Base-by-base conservation (phyloP, 495 filamentous ascomycete species). In the Lophiotrema nucula region DNA sequence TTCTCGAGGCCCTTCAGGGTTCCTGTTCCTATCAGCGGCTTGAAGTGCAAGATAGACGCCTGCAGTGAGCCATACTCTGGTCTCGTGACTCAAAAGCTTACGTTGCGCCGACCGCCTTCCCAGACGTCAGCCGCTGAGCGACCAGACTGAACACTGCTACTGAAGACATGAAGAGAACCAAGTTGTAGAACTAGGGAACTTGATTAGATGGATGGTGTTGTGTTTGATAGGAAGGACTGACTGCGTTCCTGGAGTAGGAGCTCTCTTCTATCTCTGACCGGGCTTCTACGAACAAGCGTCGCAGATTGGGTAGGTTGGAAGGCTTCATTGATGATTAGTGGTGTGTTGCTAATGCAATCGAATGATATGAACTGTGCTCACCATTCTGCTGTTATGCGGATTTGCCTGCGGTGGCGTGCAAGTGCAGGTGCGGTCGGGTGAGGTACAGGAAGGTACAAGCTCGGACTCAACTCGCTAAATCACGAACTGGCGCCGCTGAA, bases 271-370 rank as follows among this genome's bases (percentile, higher is more conserved):
- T 85, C 61, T 97, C 95, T 3, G 90, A 90, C 49, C 93, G 80
- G 11, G 95, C 90, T 74, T 96, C 92, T 47, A 97, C 95, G 72
- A 98, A 97, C 48, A 98, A 85, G 23, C 93, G 91, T 41, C 93
- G 86, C 33, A 98, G 81, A 70, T 98, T 98, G 38, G 93, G 93
- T 46, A 98, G 85, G 73, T 88, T 93, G 11, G 68, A 72, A 27
- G 60, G 86, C 88, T 90, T 88, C 24, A 15, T 4, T 3, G 12
- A 43, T 35, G n/a, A n/a, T n/a, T n/a, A n/a, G n/a, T n/a, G n/a
- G n/a, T n/a, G n/a, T n/a, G n/a, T n/a, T n/a, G n/a, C n/a, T n/a
- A n/a, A n/a, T n/a, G n/a, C n/a, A n/a, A n/a, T n/a, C n/a, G n/a
- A n/a, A n/a, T n/a, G n/a, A 50, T 25, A 56, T 4, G n/a, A n/a